phyloP scores from a whole-genome alignment of 2,329 filamentous ascomycete genomes.

The Albophoma yamanashiensis region DNA sequence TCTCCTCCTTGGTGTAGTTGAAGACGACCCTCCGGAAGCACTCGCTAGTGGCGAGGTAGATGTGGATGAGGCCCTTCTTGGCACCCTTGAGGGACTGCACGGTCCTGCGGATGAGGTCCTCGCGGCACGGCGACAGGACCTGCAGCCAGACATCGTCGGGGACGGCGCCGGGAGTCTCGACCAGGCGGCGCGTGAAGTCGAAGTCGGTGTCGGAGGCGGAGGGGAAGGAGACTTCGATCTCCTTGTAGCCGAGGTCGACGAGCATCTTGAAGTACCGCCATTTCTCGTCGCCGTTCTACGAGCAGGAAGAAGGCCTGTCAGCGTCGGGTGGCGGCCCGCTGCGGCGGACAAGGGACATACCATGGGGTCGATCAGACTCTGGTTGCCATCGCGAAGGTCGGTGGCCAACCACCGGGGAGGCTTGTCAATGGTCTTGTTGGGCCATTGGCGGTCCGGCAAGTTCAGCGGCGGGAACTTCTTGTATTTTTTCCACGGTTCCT shows the following conservation, averaged over 20 bases:
- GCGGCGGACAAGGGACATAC: slow-evolving; percentile 29
- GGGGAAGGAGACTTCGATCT: slow-evolving; percentile 94
- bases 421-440: slow-evolving; percentile 69
- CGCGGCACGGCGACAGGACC: slow-evolving; percentile 83
- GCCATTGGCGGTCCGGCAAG: slow-evolving; percentile 71
- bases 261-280: slow-evolving; percentile 94
- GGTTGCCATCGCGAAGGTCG: slow-evolving; percentile 79
- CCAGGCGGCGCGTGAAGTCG: slow-evolving; percentile 80
- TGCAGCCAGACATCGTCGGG: slow-evolving; percentile 89
- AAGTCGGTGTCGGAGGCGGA: slow-evolving; percentile 93
- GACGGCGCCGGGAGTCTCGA: slow-evolving; percentile 72
- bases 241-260: slow-evolving; percentile 85
- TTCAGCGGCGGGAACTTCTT: slow-evolving; percentile 49
- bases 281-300: slow-evolving; percentile 85
- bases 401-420: slow-evolving; percentile 86
- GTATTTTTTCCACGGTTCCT: slow-evolving; percentile 70
- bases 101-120: slow-evolving; percentile 81
- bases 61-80: slow-evolving; percentile 89
- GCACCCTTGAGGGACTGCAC: slow-evolving; percentile 81
- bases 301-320: not conserved
- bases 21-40: slow-evolving; percentile 93
- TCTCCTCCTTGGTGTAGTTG: slow-evolving; percentile 73
- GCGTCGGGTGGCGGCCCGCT: not conserved
- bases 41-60: slow-evolving; percentile 92
- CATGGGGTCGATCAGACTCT: slow-evolving; percentile 89